Evolutionary conservation across 495 filamentous ascomycete genomes (phyloP).

Genomic region (Apiosordaria backusii): DNA sequence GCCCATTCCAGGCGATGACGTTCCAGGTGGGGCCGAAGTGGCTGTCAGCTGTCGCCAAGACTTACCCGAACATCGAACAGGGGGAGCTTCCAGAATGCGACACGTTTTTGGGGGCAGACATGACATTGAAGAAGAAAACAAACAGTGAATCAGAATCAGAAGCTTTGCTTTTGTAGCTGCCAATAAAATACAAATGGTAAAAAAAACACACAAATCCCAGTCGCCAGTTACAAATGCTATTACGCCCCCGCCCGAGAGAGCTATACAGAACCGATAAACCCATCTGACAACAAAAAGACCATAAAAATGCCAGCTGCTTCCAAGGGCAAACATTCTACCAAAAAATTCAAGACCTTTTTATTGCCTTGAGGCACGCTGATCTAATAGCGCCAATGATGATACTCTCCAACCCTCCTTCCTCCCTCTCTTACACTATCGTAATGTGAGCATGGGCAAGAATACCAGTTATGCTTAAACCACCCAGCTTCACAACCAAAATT

Average conservation of each 20-base stretch:
- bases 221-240: no score
- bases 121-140: no score
- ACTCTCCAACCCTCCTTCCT: no score
- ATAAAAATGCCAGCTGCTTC: no score
- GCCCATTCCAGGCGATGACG: conserved; percentile 1
- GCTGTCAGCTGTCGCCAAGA: not conserved
- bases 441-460: not conserved
- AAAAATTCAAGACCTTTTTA: not conserved
- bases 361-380: not conserved
- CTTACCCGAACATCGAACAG: no score
- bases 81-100: not conserved
- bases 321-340: no score
- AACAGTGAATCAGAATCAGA: not conserved
- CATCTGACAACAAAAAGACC: no score
- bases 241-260: no score
- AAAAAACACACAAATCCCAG: not conserved
- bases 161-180: not conserved
- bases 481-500: not conserved
- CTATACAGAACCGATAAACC: no score
- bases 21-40: not conserved
- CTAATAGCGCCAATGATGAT: not conserved
- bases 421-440: not conserved
- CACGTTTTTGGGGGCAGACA: not conserved
- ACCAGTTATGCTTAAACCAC: not conserved
- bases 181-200: not conserved